A percentile compares a stretch with the other conserved stretches of the same genome.
phyloP scores from a whole-genome alignment of 345 rosid genomes.

The Ricinus communis region DNA sequence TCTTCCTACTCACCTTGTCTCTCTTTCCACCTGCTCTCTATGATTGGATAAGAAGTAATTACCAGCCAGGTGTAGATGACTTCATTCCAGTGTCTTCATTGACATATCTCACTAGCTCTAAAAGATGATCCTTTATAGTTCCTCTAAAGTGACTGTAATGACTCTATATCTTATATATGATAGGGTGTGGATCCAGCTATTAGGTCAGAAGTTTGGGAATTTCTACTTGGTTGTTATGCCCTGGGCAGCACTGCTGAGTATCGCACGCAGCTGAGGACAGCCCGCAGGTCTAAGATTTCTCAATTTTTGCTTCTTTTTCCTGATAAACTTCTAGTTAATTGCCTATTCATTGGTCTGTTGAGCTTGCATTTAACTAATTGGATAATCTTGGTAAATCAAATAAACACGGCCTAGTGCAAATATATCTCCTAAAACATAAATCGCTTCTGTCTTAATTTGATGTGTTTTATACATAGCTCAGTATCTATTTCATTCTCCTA shows the following conservation, averaged over 20 bases:
- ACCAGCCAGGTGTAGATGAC: background rate
- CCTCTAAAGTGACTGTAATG: conserved; percentile 5
- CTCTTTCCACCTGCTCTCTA: background rate
- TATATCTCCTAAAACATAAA: background rate
- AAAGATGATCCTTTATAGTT: background rate
- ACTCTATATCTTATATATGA: conserved; percentile 29
- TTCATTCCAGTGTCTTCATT: background rate
- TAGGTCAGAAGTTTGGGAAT: conserved; percentile 94
- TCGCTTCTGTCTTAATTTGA: background rate
- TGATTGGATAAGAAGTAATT: background rate
- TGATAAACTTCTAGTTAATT: conserved; percentile 2
- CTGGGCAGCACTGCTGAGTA: conserved; percentile 75
- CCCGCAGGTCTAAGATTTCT: conserved; percentile 57
- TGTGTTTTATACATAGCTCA: background rate
- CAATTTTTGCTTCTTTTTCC: background rate
- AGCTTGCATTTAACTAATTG: conserved; percentile 15
- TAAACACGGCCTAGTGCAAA: background rate
- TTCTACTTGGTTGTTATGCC: conserved; percentile 85
- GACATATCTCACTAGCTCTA: background rate
- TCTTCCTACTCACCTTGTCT: background rate
- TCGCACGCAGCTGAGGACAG: conserved; percentile 65
- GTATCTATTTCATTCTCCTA: background rate
- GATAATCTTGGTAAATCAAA: conserved; percentile 10
- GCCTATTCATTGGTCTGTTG: conserved; percentile 7
- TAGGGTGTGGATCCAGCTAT: conserved; percentile 92